phyloP scores from a whole-genome alignment of 1,284 basidiomycete species.

The Trametes pubescens region DNA sequence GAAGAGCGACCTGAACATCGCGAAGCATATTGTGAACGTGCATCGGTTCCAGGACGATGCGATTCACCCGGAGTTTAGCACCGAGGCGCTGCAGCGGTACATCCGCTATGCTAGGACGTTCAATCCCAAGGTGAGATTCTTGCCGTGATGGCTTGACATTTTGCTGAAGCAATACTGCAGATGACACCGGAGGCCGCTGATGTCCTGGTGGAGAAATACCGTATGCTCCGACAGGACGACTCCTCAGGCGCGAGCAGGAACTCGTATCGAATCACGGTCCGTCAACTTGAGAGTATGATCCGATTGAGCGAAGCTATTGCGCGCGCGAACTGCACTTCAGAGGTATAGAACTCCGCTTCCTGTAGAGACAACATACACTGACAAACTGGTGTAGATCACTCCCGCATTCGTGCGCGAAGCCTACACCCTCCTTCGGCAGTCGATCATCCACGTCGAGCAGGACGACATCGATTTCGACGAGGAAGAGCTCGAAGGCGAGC shows the following conservation, averaged over 20 bases:
- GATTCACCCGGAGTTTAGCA: slow-evolving; percentile 96
- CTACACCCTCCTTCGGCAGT: slow-evolving; percentile 92
- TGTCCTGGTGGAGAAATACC: slow-evolving; percentile 96
- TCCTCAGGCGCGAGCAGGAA: slow-evolving; percentile 87
- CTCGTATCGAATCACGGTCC: slow-evolving; percentile 95
- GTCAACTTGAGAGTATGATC: slow-evolving; percentile 97
- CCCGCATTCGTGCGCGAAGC: slow-evolving; percentile 97
- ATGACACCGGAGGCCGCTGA: slow-evolving; percentile 93
- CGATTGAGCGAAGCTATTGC: slow-evolving; percentile 97
- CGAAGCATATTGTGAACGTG: slow-evolving; percentile 97
- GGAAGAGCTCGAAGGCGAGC: slow-evolving; percentile 78
- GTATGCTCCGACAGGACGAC: slow-evolving; percentile 93
- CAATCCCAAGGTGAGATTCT: slow-evolving; percentile 86
- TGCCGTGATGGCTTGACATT: background rate
- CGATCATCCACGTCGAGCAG: slow-evolving; percentile 99
- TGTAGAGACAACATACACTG: background rate
- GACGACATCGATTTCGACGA: slow-evolving; percentile 99
- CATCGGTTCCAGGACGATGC: slow-evolving; percentile 96
- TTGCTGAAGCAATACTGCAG: slow-evolving; percentile 48
- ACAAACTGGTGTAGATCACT: slow-evolving; percentile 67
- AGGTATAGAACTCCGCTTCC: slow-evolving; percentile 55
- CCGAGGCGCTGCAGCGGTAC: slow-evolving; percentile 95
- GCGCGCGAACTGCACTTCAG: slow-evolving; percentile 92
- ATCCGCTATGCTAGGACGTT: slow-evolving; percentile 97
- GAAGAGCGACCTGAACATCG: slow-evolving; percentile 92